Conservation (phyloP, 75 land plant species). For the Cupressus sempervirens region DNA sequence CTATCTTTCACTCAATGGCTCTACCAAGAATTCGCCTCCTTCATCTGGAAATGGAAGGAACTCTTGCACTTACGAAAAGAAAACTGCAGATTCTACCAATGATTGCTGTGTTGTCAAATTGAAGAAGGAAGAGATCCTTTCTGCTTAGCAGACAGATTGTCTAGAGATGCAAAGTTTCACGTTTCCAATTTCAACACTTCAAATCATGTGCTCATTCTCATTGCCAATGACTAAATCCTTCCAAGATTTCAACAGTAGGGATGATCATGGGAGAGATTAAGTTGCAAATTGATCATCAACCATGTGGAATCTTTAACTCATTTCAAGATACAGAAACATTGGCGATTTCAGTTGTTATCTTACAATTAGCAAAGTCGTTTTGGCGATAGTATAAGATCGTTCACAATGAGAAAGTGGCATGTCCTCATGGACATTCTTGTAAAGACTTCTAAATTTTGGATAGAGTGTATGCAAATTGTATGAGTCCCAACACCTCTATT, state of each 20-base stretch:
- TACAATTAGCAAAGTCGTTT: not conserved
- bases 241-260: not conserved
- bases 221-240: not conserved
- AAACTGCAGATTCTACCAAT: not conserved
- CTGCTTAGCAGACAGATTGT: not conserved
- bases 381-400: no score
- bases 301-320: not conserved
- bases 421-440: not conserved
- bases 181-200: not conserved
- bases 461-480: not conserved
- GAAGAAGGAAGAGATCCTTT: not conserved
- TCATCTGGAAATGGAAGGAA: not conserved
- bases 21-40: not conserved
- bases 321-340: not conserved
- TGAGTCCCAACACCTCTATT: not conserved
- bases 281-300: not conserved
- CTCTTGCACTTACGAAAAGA: no score
- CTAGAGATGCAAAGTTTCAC: not conserved
- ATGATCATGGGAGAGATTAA: not conserved
- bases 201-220: not conserved
- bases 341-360: not conserved
- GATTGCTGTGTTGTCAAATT: not conserved
- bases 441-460: not conserved
- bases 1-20: not conserved
- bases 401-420: no score